Evolutionary conservation across 441 rosid species (phyloP).

Genomic region (Gossypium gossypioides): DNA sequence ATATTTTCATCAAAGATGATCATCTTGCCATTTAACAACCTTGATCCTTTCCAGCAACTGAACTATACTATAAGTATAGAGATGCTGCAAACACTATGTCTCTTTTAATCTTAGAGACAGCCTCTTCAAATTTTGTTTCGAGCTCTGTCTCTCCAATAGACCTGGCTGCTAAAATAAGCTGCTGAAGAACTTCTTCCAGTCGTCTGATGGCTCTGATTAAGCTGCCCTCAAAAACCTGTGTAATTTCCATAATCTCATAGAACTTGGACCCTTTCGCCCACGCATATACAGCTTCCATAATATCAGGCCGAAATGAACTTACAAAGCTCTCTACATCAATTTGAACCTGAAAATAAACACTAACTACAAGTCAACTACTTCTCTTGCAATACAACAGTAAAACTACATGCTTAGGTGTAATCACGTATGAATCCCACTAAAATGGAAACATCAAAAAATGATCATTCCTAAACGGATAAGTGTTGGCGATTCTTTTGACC

Average conservation of each 20-base stretch:
- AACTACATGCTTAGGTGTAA: neutral
- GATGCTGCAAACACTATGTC: conserved; percentile 99
- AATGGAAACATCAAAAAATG: neutral
- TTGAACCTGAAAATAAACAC: conserved; percentile 51
- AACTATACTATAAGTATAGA: conserved; percentile 64
- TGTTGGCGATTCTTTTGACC: neutral
- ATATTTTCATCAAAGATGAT: neutral
- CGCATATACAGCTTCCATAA: conserved; percentile 87
- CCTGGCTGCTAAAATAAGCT: conserved; percentile 80
- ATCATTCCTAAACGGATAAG: neutral
- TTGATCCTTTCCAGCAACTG: neutral
- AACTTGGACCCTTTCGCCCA: conserved; percentile 97
- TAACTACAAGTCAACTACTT: neutral
- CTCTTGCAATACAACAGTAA: neutral
- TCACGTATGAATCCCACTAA: neutral
- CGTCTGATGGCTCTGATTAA: conserved; percentile 97
- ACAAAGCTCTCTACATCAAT: conserved; percentile 76
- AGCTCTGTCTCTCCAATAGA: conserved; percentile 84
- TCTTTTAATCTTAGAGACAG: conserved; percentile 85
- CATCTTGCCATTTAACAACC: neutral
- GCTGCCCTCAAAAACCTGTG: conserved; percentile 90
- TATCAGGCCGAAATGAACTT: conserved; percentile 78
- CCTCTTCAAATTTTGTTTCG: conserved; percentile 75
- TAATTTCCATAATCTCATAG: conserved; percentile 85
- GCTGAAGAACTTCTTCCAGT: conserved; percentile 90